Conservation (phyloP, 2,329 filamentous ascomycete species). For the Colletotrichum chlorophyti region DNA sequence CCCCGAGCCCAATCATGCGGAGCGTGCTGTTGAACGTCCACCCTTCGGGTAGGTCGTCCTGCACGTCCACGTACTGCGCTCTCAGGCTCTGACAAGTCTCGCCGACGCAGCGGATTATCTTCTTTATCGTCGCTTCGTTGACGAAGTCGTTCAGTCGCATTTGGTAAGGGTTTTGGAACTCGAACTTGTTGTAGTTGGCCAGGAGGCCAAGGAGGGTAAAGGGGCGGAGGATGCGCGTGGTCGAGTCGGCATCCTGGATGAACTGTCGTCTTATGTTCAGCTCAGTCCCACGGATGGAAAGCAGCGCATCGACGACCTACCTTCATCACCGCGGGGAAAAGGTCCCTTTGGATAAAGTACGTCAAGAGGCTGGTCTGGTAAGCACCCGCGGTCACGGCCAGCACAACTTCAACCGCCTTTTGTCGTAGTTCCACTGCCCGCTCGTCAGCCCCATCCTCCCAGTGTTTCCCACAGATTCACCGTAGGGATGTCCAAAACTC, state of each 20-base stretch:
- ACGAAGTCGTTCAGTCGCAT: slow-evolving; percentile 93
- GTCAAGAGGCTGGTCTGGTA: slow-evolving; percentile 94
- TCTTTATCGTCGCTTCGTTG: slow-evolving; percentile 85
- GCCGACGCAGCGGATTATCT: slow-evolving; percentile 80
- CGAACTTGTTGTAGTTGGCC: slow-evolving; percentile 99
- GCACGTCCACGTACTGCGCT: slow-evolving; percentile 81
- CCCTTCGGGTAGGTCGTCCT: slow-evolving; percentile 88
- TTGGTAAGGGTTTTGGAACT: slow-evolving; percentile 96
- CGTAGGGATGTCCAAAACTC: slow-evolving; percentile 46
- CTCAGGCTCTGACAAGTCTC: slow-evolving; percentile 72
- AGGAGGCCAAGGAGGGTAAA: slow-evolving; percentile 86
- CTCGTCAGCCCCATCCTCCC: slow-evolving; percentile 33
- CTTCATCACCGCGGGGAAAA: slow-evolving; percentile 96
- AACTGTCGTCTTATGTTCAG: slow-evolving; percentile 57
- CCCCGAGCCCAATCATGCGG: slow-evolving; percentile 83
- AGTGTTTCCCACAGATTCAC: neutral
- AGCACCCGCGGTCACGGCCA: slow-evolving; percentile 88
- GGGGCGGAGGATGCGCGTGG: slow-evolving; percentile 70
- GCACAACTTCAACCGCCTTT: slow-evolving; percentile 80
- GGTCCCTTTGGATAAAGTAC: slow-evolving; percentile 92
- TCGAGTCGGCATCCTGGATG: slow-evolving; percentile 77
- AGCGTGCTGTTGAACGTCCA: slow-evolving; percentile 86
- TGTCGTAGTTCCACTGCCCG: slow-evolving; percentile 73
- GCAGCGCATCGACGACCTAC: slow-evolving; percentile 51
- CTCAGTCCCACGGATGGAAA: neutral